Base-by-base conservation (phyloP, 306 rosid species). In the Fagus crenata region DNA sequence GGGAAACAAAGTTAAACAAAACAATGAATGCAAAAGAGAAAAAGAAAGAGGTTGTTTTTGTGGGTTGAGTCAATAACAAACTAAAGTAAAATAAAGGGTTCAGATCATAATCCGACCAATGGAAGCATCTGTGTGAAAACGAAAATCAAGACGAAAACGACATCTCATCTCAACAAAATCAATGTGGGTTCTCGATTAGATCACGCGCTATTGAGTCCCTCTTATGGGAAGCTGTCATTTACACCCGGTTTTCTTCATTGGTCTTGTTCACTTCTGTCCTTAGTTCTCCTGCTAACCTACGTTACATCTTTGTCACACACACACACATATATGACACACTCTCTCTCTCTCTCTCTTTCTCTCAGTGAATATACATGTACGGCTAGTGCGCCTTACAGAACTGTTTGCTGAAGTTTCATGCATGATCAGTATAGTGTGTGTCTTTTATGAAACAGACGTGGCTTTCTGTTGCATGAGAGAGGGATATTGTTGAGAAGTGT, bases 131-230 rank as follows among this genome's bases (percentile, higher is more conserved):
- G 74, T 4, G 86, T 79, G 67, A 67, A 78, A 88, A 75, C 90
- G 85, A 83, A 91, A 81, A 73, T 89, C 85, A 85, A 88, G 94
- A 91, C 51, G 96, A 91, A 80, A 89, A 89, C 22, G 97, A 91
- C 97, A 1, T 56, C 31, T 84, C 93, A 79, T 28, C 68, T 85
- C 82, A 64, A 78, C 86, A 81, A 78, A 81, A 87, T 86, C 91
- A 88, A 88, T 72, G 89, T 78, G 87, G 81, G 70, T 77, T 80
- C 81, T 81, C 78, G 77, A 55, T 78, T 60, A 81, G 82, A 79
- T 89, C 93, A 90, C 85, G 82, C 84, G 80, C 83, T 77, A 22
- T 22, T 77, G 59, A 67, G 71, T 78, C 60, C 75, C 82, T 49
- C 80, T 82, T 68, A 72, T 73, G 85, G 84, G 77, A 81, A 83